Conservation (phyloP, 495 filamentous ascomycete species). For the Xanthoparmelia taractica region DNA sequence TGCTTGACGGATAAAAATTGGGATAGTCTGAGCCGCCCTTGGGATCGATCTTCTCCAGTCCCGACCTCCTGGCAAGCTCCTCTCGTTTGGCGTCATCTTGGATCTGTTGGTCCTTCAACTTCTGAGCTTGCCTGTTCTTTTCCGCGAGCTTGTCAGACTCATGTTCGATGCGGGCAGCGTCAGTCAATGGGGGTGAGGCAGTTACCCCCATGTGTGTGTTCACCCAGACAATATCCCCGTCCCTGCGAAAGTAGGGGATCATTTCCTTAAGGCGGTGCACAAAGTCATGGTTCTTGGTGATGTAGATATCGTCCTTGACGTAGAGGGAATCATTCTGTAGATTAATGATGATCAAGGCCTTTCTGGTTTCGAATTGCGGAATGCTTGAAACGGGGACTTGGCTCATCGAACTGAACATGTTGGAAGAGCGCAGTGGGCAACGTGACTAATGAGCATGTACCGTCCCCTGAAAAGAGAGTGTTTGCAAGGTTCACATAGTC, state of each 20-base stretch:
- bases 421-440: neutral
- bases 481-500: conserved; percentile 5
- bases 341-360: conserved; percentile 78
- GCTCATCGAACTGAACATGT: conserved; percentile 22
- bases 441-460: neutral
- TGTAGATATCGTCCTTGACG: conserved; percentile 58
- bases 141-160: conserved; percentile 17
- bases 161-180: conserved; percentile 20
- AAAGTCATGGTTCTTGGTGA: conserved; percentile 57
- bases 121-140: conserved; percentile 20
- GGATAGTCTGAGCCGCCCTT: conserved; percentile 18
- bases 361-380: conserved; percentile 58
- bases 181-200: conserved; percentile 10
- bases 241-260: conserved; percentile 63
- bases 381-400: conserved; percentile 25
- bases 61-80: conserved; percentile 4
- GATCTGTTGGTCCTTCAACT: conserved; percentile 20
- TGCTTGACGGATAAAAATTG: conserved; percentile 25
- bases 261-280: conserved; percentile 59
- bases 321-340: conserved; percentile 88
- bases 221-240: conserved; percentile 83
- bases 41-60: conserved; percentile 8
- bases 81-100: conserved; percentile 21
- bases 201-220: conserved; percentile 51
- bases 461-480: neutral